These are phyloP conservation scores for Paralagenidium karlingii DNA, from an alignment of 352 stramenopile genomes.

Conservation along the genomic window DNA sequence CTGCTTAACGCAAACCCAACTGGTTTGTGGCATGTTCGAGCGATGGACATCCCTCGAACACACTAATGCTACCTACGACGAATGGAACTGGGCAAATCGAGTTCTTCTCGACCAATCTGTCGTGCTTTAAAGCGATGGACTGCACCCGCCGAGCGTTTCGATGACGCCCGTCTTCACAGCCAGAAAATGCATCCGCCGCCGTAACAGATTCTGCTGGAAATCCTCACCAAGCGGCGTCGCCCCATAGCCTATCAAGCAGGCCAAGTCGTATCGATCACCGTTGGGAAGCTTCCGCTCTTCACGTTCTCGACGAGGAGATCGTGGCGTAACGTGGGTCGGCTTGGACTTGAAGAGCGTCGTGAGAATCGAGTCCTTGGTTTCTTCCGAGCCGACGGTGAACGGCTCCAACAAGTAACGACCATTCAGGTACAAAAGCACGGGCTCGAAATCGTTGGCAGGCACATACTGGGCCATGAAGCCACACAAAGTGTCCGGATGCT, in stretches of 20 bases:
- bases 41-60: constrained; percentile 3
- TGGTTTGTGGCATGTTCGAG: no score
- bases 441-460: constrained; percentile 7
- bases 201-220: constrained; percentile 23
- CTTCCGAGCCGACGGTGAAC: constrained; percentile 15
- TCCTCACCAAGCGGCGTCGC: constrained; percentile 12
- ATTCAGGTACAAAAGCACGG: constrained; percentile 18
- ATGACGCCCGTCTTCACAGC: constrained; percentile 24
- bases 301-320: constrained; percentile 8
- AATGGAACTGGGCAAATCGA: no score
- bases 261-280: constrained; percentile 13
- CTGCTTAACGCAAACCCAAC: constrained; percentile 2
- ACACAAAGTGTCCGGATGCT: constrained; percentile 18
- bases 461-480: constrained; percentile 28
- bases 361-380: constrained; percentile 16
- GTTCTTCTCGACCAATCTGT: no score
- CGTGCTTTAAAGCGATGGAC: no score
- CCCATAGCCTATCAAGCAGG: constrained; percentile 26
- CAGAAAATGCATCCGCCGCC: constrained; percentile 28
- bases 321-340: constrained; percentile 18
- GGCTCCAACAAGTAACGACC: constrained; percentile 20
- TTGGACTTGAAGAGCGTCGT: constrained; percentile 26
- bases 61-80: no score
- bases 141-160: constrained; percentile 15
- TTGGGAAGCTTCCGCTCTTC: no score